These are phyloP conservation scores for Colletotrichum higginsianum DNA, from an alignment of 2,329 filamentous ascomycete species.

Conservation along the genomic window DNA sequence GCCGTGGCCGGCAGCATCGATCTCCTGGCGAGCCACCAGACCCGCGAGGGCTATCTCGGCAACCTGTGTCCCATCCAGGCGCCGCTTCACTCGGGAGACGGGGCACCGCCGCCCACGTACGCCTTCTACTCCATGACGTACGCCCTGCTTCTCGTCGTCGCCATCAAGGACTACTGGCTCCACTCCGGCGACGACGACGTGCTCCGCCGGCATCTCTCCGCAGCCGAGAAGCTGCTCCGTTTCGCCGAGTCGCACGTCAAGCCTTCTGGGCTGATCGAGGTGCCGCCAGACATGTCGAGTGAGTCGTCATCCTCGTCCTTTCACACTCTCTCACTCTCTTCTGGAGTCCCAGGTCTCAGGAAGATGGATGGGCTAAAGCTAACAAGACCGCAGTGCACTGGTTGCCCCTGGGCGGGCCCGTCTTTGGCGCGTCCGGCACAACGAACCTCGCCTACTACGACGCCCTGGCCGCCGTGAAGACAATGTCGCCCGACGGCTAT, in stretches of 20 bases:
- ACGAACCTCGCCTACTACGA: conserved; percentile 35
- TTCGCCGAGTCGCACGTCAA: conserved; percentile 20
- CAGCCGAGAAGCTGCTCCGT: conserved; percentile 17
- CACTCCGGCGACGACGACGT: conserved; percentile 22
- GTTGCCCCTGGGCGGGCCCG: conserved; percentile 27
- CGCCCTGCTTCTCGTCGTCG: conserved; percentile 27
- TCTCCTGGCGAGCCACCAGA: conserved; percentile 36
- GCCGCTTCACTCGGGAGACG: conserved; percentile 10
- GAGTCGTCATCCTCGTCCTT: not conserved
- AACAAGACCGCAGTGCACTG: conserved; percentile 29
- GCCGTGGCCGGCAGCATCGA: conserved; percentile 35
- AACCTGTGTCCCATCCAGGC: conserved; percentile 36
- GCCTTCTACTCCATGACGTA: conserved; percentile 39
- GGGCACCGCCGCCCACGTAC: conserved; percentile 31
- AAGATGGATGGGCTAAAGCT: not conserved
- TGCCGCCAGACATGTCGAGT: conserved; percentile 34
- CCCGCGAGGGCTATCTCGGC: conserved; percentile 30
- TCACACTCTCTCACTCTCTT: too few relatives aligned
- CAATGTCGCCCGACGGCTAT: conserved; percentile 6
- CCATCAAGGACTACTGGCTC: conserved; percentile 36
- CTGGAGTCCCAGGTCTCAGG: too few relatives aligned
- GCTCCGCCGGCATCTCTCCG: not conserved
- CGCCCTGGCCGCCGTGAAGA: conserved; percentile 13
- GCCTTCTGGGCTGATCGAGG: conserved; percentile 23
- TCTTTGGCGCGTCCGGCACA: conserved; percentile 21